Evolutionary conservation across 164 flowering plant species (phyloP).

Genomic region (Magnolia officinalis): DNA sequence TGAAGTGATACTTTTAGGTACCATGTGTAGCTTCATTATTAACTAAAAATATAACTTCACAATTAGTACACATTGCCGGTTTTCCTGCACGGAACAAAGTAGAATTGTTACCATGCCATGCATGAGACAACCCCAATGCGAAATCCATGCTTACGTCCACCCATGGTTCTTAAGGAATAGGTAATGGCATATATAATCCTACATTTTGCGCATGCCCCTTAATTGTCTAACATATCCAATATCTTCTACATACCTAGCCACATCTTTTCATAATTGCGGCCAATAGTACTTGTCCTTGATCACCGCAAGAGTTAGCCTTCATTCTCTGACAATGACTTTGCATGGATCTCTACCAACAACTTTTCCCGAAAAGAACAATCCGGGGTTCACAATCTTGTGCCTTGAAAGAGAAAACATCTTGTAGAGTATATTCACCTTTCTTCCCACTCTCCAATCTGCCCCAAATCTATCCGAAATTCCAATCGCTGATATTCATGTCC

Average conservation of each 20-base stretch:
- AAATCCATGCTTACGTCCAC: not conserved
- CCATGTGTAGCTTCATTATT: no score
- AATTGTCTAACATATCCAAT: not conserved
- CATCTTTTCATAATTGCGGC: not conserved
- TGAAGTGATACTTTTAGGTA: no score
- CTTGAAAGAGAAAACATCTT: no score
- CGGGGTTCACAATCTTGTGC: no score
- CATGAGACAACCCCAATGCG: not conserved
- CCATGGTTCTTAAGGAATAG: conserved; percentile 1
- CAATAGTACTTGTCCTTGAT: not conserved
- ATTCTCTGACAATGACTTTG: no score
- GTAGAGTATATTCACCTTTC: not conserved
- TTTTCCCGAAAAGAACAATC: no score
- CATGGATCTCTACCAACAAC: no score
- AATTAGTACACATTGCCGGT: no score
- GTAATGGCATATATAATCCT: not conserved
- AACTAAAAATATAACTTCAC: no score
- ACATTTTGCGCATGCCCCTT: conserved; percentile 1
- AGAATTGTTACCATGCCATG: not conserved
- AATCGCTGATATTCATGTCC: not conserved
- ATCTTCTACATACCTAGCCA: not conserved
- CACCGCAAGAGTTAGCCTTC: no score
- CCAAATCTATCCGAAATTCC: not conserved
- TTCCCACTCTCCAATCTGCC: not conserved
- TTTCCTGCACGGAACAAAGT: no score